Conservation (phyloP, 2,329 filamentous ascomycete species). For the Coniochaeta hoffmannii region DNA sequence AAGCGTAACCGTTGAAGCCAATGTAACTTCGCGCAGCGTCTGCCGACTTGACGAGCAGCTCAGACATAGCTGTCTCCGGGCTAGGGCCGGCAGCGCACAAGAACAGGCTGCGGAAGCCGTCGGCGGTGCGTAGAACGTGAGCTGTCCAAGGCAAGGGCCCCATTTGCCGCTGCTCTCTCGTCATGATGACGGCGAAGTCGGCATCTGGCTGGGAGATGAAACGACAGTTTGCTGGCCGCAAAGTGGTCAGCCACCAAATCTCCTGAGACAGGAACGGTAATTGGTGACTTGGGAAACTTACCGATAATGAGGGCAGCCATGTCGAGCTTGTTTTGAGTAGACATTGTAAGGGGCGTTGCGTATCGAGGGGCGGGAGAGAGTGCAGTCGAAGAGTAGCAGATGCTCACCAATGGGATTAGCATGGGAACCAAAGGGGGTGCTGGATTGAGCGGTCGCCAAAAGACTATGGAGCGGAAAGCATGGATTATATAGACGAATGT, state of each 20-base stretch:
- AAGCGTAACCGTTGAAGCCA: slow-evolving; percentile 24
- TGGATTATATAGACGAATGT: background rate
- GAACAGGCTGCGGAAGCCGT: slow-evolving; percentile 18
- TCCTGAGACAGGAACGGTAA: background rate
- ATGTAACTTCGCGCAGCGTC: slow-evolving; percentile 26
- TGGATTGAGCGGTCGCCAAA: background rate
- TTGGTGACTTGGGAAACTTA: slow-evolving; percentile 6
- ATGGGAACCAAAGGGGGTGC: slow-evolving; percentile 4
- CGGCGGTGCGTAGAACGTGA: slow-evolving; percentile 14
- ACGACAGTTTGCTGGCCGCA: slow-evolving; percentile 18
- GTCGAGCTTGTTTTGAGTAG: slow-evolving; percentile 1
- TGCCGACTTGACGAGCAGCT: slow-evolving; percentile 30
- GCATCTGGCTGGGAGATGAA: slow-evolving; percentile 16
- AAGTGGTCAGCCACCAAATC: background rate
- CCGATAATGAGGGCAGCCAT: slow-evolving; percentile 10
- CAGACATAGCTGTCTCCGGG: slow-evolving; percentile 23
- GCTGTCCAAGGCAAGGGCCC: slow-evolving; percentile 17
- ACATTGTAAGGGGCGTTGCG: slow-evolving; percentile 8
- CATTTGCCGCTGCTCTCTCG: slow-evolving; percentile 18
- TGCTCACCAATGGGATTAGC: slow-evolving; percentile 9
- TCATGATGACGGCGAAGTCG: slow-evolving; percentile 14
- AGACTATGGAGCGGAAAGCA: background rate
- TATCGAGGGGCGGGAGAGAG: background rate
- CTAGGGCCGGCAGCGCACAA: slow-evolving; percentile 24
- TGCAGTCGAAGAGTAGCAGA: slow-evolving; percentile 4